Evolutionary conservation across 495 filamentous ascomycete species (phyloP).

Genomic region (Cetradonia linearis): DNA sequence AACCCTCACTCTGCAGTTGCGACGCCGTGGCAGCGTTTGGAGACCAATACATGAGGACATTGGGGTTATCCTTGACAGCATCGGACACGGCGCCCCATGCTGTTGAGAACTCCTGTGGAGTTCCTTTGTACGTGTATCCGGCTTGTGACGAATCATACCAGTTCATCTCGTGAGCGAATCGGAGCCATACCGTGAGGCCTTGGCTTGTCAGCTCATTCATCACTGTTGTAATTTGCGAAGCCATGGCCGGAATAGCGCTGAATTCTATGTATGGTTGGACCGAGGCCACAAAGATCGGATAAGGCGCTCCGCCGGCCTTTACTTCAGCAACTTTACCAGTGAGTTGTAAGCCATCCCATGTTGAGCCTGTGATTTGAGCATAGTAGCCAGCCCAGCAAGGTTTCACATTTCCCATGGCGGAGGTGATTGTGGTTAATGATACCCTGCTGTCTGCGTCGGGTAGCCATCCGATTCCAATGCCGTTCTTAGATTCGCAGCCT

Average conservation of each 20-base stretch:
- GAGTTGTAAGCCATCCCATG: constrained; percentile 17
- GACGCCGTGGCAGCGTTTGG: constrained; percentile 9
- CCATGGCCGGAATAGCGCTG: constrained; percentile 10
- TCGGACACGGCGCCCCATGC: constrained; percentile 19
- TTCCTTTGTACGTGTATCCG: constrained; percentile 9
- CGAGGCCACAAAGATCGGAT: constrained; percentile 23
- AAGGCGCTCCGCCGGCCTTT: constrained; percentile 6
- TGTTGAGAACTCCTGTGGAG: constrained; percentile 6
- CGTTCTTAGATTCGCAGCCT: constrained; percentile 18
- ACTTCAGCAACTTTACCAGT: constrained; percentile 10
- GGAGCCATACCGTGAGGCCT: constrained; percentile 20
- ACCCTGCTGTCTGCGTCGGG: constrained; percentile 13
- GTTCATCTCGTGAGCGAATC: constrained; percentile 25
- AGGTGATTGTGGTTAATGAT: constrained; percentile 5
- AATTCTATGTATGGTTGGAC: constrained; percentile 21
- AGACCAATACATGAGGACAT: constrained; percentile 21
- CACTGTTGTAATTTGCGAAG: constrained; percentile 10
- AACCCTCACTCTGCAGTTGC: constrained; percentile 1
- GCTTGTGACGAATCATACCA: constrained; percentile 16
- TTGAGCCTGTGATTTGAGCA: constrained; percentile 17
- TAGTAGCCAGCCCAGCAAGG: constrained; percentile 22
- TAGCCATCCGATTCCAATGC: constrained; percentile 23
- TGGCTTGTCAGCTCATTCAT: constrained; percentile 16
- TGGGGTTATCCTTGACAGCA: constrained; percentile 15
- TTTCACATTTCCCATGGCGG: constrained; percentile 2